Conservation (phyloP, 2,329 filamentous ascomycete genomes). For the Xylogone sp. region DNA sequence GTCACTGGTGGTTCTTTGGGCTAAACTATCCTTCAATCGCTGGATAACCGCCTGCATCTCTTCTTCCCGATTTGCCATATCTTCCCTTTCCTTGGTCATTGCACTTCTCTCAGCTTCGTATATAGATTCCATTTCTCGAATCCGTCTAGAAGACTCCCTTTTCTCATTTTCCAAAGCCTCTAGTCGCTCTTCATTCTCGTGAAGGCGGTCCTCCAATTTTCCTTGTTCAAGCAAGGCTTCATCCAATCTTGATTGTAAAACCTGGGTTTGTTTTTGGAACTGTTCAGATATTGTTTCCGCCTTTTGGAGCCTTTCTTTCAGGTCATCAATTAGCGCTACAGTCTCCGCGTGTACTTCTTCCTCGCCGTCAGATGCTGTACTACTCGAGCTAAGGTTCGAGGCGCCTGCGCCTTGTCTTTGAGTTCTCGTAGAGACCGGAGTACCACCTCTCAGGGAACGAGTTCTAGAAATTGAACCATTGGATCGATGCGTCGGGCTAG, state of each 20-base stretch:
- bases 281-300: slow-evolving; percentile 76
- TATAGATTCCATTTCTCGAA: slow-evolving; percentile 86
- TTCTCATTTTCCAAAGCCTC: slow-evolving; percentile 81
- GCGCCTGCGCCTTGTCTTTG: slow-evolving; percentile 45
- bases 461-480: slow-evolving; percentile 45
- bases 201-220: slow-evolving; percentile 80
- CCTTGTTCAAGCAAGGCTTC: slow-evolving; percentile 79
- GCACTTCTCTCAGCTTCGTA: slow-evolving; percentile 87
- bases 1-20: slow-evolving; percentile 61
- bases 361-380: slow-evolving; percentile 45
- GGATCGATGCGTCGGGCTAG: slow-evolving; percentile 15
- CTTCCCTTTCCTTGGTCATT: slow-evolving; percentile 88
- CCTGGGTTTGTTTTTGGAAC: slow-evolving; percentile 77
- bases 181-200: slow-evolving; percentile 81
- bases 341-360: slow-evolving; percentile 77
- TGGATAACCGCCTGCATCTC: slow-evolving; percentile 90
- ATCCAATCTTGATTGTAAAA: slow-evolving; percentile 81
- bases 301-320: slow-evolving; percentile 77
- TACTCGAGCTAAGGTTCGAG: slow-evolving; percentile 26
- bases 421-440: slow-evolving; percentile 66
- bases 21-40: slow-evolving; percentile 83
- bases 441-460: slow-evolving; percentile 60
- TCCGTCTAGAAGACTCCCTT: slow-evolving; percentile 76
- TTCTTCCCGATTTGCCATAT: slow-evolving; percentile 77
- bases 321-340: slow-evolving; percentile 73